Evolutionary conservation across 2,329 filamentous ascomycete species (phyloP).

Genomic region (Microcyclospora tardicrescens): DNA sequence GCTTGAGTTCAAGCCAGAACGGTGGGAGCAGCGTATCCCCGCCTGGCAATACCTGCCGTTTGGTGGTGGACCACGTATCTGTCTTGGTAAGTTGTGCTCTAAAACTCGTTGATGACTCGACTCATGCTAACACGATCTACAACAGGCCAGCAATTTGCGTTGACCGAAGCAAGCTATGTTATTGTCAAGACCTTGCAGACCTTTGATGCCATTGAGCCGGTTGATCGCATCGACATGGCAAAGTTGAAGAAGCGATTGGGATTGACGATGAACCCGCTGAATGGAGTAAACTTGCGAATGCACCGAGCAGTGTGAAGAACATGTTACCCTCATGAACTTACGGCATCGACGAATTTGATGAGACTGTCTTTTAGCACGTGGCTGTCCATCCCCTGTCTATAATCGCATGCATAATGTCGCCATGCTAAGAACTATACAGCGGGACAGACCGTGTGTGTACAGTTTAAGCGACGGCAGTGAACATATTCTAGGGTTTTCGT

Average conservation of each 20-base stretch:
- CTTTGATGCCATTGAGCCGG: constrained; percentile 20
- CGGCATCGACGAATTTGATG: too few species aligned
- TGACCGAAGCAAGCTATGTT: constrained; percentile 34
- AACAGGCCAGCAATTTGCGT: constrained; percentile 34
- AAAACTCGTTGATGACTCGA: background rate
- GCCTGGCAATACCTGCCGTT: constrained; percentile 22
- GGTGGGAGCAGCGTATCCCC: constrained; percentile 25
- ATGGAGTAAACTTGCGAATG: constrained; percentile 14
- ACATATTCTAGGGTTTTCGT: too few species aligned
- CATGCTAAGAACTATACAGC: too few species aligned
- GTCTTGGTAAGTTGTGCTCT: constrained; percentile 21
- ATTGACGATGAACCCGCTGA: constrained; percentile 13
- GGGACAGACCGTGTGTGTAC: too few species aligned
- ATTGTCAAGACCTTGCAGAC: constrained; percentile 30
- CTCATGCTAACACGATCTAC: constrained; percentile 22
- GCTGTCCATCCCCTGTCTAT: too few species aligned
- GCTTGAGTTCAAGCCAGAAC: constrained; percentile 35
- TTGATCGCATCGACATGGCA: constrained; percentile 6
- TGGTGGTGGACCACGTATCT: constrained; percentile 31
- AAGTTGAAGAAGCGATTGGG: constrained; percentile 11
- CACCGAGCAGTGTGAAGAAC: background rate
- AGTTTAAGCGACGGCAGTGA: too few species aligned
- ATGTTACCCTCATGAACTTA: background rate
- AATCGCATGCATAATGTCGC: too few species aligned
- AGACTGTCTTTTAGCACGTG: too few species aligned